Base-by-base conservation (phyloP, 371 early-diverging fungal species). In the Apophysomyces variabilis region DNA sequence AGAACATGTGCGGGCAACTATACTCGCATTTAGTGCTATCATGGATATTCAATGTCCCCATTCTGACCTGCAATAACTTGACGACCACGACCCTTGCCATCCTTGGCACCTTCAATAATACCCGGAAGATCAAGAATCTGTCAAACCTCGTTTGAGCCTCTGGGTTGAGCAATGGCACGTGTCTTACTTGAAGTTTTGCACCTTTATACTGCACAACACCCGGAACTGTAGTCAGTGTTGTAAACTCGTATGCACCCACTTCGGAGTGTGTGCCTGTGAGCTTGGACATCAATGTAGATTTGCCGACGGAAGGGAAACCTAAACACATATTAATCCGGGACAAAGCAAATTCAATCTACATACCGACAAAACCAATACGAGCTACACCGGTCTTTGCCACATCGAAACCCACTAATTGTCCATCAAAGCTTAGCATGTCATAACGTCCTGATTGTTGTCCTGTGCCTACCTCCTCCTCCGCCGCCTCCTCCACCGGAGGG, bases 71-170 rank as follows among this genome's bases (percentile, higher is more conserved):
- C 90, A 71, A 91, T 79, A 63, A 94, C 97, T 80, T 96, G 96
- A 76, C 95, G 89, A 80, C 99, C 99, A 80, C 99, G 92, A 77
- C 99, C 99, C 76, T 98, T 98, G 65, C 99, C 99, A 75, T 99
- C 97, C 68, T 98, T 92, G 61, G 99, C 99, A 64, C 99, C 99
- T 78, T 99, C 99, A 69, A 99, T 98, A 85, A 99, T 99, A 64
- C 99, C 99, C 6, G 99, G 99, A 69, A 83, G 72, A 80, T 83
- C 84, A 60, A 83, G 81, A 70, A 83, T 83, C 80, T 82, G 56
- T 14, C 4, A 35, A 32, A 8, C 12, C 8, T 45, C 13, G 50
- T 32, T 13, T 39, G 7, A 26, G 38, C 38, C 18, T 14, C 35
- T 32, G 3, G 60, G 1, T 38, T 14, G 16, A 21, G 9, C 5